These are phyloP conservation scores for Diplodia sapinea DNA, from an alignment of 2,329 filamentous ascomycete species.

Conservation along the genomic window DNA sequence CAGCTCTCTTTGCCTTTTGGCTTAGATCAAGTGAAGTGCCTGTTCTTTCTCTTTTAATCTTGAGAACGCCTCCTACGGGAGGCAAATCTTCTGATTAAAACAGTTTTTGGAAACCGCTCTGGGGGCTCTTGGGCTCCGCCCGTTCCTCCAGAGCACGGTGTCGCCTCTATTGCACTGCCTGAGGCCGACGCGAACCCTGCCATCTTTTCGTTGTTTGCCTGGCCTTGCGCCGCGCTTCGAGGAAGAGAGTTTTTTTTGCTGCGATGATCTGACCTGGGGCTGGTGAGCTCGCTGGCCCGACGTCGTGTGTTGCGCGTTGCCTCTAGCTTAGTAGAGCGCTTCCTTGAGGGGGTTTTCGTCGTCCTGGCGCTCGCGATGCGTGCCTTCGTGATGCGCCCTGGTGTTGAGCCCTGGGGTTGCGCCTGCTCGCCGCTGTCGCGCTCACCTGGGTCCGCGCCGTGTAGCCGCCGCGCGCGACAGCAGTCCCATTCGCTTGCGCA, in stretches of 20 bases:
- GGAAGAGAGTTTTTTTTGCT: neutral
- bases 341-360: no score
- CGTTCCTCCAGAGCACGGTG: neutral
- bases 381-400: no score
- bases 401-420: no score
- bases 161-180: conserved; percentile 20
- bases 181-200: neutral
- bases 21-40: neutral
- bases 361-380: no score
- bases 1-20: conserved; percentile 23
- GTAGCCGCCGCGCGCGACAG: no score
- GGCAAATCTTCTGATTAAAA: neutral
- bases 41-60: neutral
- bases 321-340: no score
- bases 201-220: conserved; percentile 1
- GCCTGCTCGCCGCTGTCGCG: no score
- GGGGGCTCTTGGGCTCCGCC: neutral
- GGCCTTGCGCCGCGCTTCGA: neutral
- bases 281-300: no score
- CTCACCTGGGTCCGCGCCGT: no score
- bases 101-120: neutral
- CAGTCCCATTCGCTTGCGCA: no score
- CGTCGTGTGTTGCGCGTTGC: neutral
- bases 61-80: neutral
- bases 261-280: neutral